Base-by-base conservation (phyloP, 1,284 basidiomycete genomes). In the Tylopilus sp. region DNA sequence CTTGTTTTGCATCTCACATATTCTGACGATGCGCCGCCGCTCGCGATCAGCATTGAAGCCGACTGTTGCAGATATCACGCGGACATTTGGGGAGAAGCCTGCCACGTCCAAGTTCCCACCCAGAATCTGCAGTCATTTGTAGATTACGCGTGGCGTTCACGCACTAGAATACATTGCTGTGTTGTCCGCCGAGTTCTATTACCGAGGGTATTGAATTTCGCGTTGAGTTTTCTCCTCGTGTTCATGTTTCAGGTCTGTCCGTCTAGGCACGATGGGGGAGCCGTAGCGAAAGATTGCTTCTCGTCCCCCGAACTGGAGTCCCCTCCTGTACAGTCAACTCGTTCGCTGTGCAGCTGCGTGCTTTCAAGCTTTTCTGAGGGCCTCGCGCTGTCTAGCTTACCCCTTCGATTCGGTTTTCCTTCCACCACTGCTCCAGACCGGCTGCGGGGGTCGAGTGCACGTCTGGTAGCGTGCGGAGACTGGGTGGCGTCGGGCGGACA, bases 81-180 rank as follows among this genome's bases (percentile, higher is more conserved):
- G 78, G 56, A 89, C 84, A 33, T 93, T 92, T 65, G 84, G 85
- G 2, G 78, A 83, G 50, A 87, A 82, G 60, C 69, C 92, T 42
- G 65, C 74, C 4, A 88, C 87, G 15, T 92, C 90, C 74, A 86
- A 78, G 61, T 88, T 92, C 59, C 83, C 89, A 3, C 79, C 82
- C 9, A 67, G 72, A 51, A 79, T 74, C 60, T 92, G 48, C 86
- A 91, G 67, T 73, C 72, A 0, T 87, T 88, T 64, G 73, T 87
- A 44, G 86, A 89, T 63, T 84, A 82, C 63, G 48, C 56, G 7
- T 62, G 46, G 59, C 33, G 12, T 41, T 18, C 33, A 26, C 21
- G 25, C 9, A 4, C 12, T 25, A 38, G 36, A 38, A 25, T 10
- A 23, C 2, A 21, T n/a, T n/a, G 16, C 23, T n/a, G 8, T 50